Evolutionary conservation across 225 moss, liverwort and hornwort genomes (phyloP).

Genomic region (Pseudoscleropodium purum): DNA sequence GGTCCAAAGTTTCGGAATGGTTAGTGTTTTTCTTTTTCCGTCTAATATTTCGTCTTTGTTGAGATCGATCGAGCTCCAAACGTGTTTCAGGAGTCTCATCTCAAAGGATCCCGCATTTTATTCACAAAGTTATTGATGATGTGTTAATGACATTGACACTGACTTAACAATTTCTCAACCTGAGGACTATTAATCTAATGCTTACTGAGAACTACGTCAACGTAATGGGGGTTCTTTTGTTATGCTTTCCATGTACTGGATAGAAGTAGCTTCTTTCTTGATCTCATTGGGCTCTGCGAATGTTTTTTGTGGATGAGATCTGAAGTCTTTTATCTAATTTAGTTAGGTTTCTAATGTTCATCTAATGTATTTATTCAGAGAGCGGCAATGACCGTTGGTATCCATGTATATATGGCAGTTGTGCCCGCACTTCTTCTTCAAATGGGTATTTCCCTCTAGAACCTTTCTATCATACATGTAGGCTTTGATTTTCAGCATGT

Average conservation of each 20-base stretch:
- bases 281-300: background rate
- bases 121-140: background rate
- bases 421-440: constrained; percentile 78
- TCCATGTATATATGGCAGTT: constrained; percentile 73
- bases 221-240: background rate
- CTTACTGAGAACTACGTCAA: background rate
- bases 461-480: background rate
- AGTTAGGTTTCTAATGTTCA: background rate
- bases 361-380: constrained; percentile 39
- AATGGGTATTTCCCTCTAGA: constrained; percentile 31
- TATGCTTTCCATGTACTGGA: background rate
- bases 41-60: background rate
- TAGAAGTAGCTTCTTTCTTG: background rate
- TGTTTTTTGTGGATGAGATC: background rate
- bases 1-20: constrained; percentile 46
- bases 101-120: background rate
- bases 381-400: constrained; percentile 60
- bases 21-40: constrained; percentile 8
- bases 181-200: too few relatives aligned
- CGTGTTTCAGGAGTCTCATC: background rate
- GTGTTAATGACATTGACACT: too few relatives aligned
- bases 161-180: background rate
- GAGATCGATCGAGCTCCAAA: background rate
- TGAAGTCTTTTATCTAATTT: background rate
- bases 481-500: background rate